Conservation (phyloP, 352 stramenopile genomes). For the Phytophthora parvispora region DNA sequence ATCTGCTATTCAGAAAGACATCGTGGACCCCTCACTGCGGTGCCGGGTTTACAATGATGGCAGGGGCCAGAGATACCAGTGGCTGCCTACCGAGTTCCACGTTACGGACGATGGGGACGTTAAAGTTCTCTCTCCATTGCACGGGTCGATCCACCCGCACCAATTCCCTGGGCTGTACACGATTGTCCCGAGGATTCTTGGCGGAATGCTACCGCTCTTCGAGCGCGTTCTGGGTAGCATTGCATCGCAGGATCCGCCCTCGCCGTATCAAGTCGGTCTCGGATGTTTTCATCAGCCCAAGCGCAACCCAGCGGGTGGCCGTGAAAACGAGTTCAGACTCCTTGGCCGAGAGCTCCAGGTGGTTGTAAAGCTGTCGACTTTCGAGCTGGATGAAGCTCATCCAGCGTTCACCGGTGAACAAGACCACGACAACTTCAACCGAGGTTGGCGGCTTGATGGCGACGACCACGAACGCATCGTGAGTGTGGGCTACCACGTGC, state of each 20-base stretch:
- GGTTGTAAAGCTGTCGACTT: conserved; percentile 17
- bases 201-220: conserved; percentile 10
- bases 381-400: conserved; percentile 5
- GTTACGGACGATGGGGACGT: conserved; percentile 4
- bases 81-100: conserved; percentile 26
- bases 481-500: conserved; percentile 15
- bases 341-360: conserved; percentile 12
- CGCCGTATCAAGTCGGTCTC: conserved; percentile 5
- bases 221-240: conserved; percentile 18
- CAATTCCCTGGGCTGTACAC: conserved; percentile 12
- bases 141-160: conserved; percentile 18
- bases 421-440: conserved; percentile 4
- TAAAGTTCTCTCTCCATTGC: conserved; percentile 8
- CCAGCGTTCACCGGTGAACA: not conserved
- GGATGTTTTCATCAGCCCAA: conserved; percentile 1
- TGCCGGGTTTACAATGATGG: conserved; percentile 9
- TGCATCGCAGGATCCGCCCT: not conserved
- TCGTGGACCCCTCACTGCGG: conserved; percentile 15
- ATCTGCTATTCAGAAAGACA: not conserved
- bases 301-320: too few relatives aligned
- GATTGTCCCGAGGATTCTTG: conserved; percentile 3
- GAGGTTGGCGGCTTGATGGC: conserved; percentile 14
- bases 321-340: conserved; percentile 1
- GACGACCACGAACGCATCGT: conserved; percentile 22
- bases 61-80: conserved; percentile 8